Base-by-base conservation (phyloP, 805 yeast species). In the Schwanniomyces pseudopolymorphus region DNA sequence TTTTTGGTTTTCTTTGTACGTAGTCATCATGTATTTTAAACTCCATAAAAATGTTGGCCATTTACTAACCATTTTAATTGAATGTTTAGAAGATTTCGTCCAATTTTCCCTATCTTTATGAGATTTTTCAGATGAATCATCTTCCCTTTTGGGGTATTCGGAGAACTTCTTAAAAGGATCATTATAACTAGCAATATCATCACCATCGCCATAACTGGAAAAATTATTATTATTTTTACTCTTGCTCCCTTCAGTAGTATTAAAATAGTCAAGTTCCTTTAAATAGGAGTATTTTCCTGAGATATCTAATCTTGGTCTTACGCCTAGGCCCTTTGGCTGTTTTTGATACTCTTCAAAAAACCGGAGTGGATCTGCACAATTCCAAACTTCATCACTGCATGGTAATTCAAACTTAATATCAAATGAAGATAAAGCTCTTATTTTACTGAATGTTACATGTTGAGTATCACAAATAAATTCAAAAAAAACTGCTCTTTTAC, bases 331-430 rank as follows among this genome's bases (percentile, higher is more conserved):
- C 19, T 31, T 33, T 13, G 44, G 44, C 21, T 41, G 44, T n/a
- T 41, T 41, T 22, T 41, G 10, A 47, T 24, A 10, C 35, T 44
- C 19, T 52, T 41, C 35, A 55, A 1, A 63, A 57, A 5, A 61
- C 46, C 47, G 61, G 65, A 1, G 13, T 0, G 60, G 54, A 41
- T 53, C 53, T 1, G 45, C 22, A 7, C 78, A 72, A 25, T 59
- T 48, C 80, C 80, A 76, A 17, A 73, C 71, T 3, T 70, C 62
- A 48, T 76, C 80, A 0, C 75, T 57, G 33, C 69, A 74, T 2
- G 80, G 80, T 28, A 76, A 55, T 33, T 75, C 80, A 14, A 74
- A 48, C 19, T 72, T 67, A 17, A 76, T 59, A 21, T 74, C 77
- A 55, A 76, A 76, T 1, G 69, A 64, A 1, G 78, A 67, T 13